These are phyloP conservation scores for Blastomyces emzantsi DNA, from an alignment of 2,329 filamentous ascomycete genomes.

Conservation along the genomic window DNA sequence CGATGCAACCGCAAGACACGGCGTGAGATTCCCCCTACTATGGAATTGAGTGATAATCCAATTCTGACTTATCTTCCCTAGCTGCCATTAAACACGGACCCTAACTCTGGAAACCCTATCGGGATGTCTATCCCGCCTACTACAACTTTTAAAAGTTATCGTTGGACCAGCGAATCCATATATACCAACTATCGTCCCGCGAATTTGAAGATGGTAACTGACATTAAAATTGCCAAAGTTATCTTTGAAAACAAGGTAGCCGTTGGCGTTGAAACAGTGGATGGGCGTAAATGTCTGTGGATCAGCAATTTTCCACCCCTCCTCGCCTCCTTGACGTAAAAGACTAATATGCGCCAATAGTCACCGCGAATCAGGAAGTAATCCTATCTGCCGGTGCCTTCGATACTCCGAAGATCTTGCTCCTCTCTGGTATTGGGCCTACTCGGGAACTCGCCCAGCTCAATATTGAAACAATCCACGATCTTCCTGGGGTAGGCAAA, in stretches of 20 bases:
- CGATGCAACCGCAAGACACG: background rate
- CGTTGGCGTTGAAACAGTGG: constrained; percentile 30
- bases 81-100: constrained; percentile 2
- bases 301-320: too few species aligned
- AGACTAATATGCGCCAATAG: constrained; percentile 15
- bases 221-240: constrained; percentile 37
- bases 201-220: constrained; percentile 45
- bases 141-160: constrained; percentile 35
- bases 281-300: constrained; percentile 19
- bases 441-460: constrained; percentile 38
- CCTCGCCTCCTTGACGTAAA: background rate
- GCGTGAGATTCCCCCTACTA: background rate
- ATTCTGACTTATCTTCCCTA: background rate
- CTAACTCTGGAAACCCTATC: constrained; percentile 38
- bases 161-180: constrained; percentile 42
- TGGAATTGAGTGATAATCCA: background rate
- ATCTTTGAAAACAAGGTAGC: constrained; percentile 34
- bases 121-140: constrained; percentile 42
- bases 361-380: constrained; percentile 58
- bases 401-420: constrained; percentile 58
- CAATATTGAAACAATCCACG: constrained; percentile 42
- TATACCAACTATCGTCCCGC: constrained; percentile 31
- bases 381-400: constrained; percentile 65
- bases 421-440: constrained; percentile 40
- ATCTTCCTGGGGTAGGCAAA: constrained; percentile 48